Evolutionary conservation across 1,139 yeast genomes (phyloP), one percentile per base, ranked within the genome.

Genomic region (Diutina ranongensis): DNA sequence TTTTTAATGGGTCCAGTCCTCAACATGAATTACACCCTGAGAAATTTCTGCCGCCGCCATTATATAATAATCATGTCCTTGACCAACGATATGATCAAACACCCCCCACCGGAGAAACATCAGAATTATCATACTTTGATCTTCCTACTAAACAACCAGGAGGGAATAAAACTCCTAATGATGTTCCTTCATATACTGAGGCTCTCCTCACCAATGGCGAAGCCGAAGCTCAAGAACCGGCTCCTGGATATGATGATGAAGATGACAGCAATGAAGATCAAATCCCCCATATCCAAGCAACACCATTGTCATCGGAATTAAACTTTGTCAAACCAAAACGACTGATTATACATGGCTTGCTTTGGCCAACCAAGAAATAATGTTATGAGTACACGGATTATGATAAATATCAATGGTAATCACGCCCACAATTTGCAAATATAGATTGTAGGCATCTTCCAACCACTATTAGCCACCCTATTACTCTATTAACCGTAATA

Each of bases 41-140:
- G 16, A 25, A 12, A 12, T 36, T 36, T 10, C 42, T 38, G 42
- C 42, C 42, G 1, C 42, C 42, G 8, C 42, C 42, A 7, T 18
- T 22, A 15, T 38, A 38, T 27, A 15, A 21, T 5, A 8, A 16
- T 15, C 42, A 38, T 27, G 5, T n/a, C 32, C 5, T 7, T 10
- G 40, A 36, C 31, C 28, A 21, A 25, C 28, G 27, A 28, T 21
- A 15, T 15, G 25, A 19, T 13, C 22, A 33, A 10, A n/a, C 27
- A 3, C 5, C 25, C 13, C 9, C 28, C 10, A 10, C 28, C 28
- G 28, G 9, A 25, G 28, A 25, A 25, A 25, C 28, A 5, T 10
- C 10, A 10, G 28, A 25, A 7, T 5, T 10, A 25, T 25, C 27
- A 2, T 38, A 38, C n/a, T 38, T 38, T 16, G 42, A 38, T 15